phyloP scores from a whole-genome alignment of 2,329 filamentous ascomycete genomes.

The Alternaria panax region DNA sequence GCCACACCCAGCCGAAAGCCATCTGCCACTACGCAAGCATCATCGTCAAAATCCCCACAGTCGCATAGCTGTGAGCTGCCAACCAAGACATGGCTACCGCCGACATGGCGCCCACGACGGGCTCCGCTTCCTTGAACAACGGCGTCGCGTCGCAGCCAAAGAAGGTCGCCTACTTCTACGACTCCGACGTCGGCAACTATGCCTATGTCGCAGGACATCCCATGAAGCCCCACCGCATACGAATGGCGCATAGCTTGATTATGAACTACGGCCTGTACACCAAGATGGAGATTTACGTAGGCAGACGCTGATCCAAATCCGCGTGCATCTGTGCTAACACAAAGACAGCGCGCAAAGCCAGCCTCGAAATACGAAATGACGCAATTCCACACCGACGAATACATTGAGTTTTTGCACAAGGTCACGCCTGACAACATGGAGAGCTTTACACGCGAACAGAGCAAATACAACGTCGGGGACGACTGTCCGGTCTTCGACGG shows the following conservation, averaged over 20 bases:
- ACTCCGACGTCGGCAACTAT: slow-evolving; percentile 97
- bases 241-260: slow-evolving; percentile 70
- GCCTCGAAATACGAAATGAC: slow-evolving; percentile 75
- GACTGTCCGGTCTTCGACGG: slow-evolving; percentile 72
- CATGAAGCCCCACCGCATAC: slow-evolving; percentile 73
- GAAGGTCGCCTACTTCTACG: slow-evolving; percentile 97
- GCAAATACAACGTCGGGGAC: slow-evolving; percentile 73
- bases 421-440: slow-evolving; percentile 99
- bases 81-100: slow-evolving; percentile 24
- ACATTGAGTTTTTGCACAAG: slow-evolving; percentile 77
- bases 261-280: slow-evolving; percentile 79
- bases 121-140: slow-evolving; percentile 26
- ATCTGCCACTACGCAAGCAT: background rate
- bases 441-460: slow-evolving; percentile 86
- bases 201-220: slow-evolving; percentile 82
- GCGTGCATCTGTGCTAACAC: slow-evolving; percentile 16
- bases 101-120: slow-evolving; percentile 14
- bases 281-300: slow-evolving; percentile 74
- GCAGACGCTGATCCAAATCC: slow-evolving; percentile 27
- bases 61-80: slow-evolving; percentile 25
- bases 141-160: slow-evolving; percentile 58
- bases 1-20: background rate
- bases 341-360: slow-evolving; percentile 51
- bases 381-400: slow-evolving; percentile 76
- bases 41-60: slow-evolving; percentile 1